Evolutionary conservation across 768 basidiomycete genomes (phyloP).

Genomic region (Leccinum subgranulosum): DNA sequence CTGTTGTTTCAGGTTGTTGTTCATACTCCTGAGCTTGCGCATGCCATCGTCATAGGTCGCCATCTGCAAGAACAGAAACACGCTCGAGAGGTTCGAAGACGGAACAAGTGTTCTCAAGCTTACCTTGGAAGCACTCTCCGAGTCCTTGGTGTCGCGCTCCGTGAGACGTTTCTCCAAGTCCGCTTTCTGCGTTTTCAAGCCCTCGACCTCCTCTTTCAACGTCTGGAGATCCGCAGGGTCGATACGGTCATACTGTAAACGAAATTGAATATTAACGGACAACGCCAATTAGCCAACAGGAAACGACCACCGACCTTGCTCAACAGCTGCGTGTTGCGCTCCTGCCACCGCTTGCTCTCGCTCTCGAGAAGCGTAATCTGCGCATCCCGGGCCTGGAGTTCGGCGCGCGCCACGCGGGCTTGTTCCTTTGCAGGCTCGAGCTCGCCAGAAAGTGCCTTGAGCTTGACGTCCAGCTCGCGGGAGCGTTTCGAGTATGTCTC

Average conservation of each 20-base stretch:
- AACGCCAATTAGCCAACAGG: not conserved
- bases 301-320: constrained; percentile 54
- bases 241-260: constrained; percentile 73
- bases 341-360: constrained; percentile 81
- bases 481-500: constrained; percentile 69
- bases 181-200: constrained; percentile 43
- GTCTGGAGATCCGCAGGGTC: constrained; percentile 82
- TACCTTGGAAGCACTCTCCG: constrained; percentile 32
- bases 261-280: not conserved
- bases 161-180: constrained; percentile 30
- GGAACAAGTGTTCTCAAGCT: not conserved
- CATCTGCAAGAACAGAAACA: no score
- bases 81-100: not conserved
- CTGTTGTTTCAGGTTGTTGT: constrained; percentile 24
- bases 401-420: constrained; percentile 61
- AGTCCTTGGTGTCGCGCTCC: constrained; percentile 32
- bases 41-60: constrained; percentile 42
- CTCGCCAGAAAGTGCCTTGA: constrained; percentile 55
- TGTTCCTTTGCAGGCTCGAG: constrained; percentile 76
- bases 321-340: constrained; percentile 75
- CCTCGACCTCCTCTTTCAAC: constrained; percentile 69
- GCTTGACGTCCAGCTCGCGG: constrained; percentile 60
- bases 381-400: constrained; percentile 64
- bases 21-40: constrained; percentile 32
- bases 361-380: constrained; percentile 71